Base-by-base conservation (phyloP, 140 eudicot genomes). In the Senecio squalidus region DNA sequence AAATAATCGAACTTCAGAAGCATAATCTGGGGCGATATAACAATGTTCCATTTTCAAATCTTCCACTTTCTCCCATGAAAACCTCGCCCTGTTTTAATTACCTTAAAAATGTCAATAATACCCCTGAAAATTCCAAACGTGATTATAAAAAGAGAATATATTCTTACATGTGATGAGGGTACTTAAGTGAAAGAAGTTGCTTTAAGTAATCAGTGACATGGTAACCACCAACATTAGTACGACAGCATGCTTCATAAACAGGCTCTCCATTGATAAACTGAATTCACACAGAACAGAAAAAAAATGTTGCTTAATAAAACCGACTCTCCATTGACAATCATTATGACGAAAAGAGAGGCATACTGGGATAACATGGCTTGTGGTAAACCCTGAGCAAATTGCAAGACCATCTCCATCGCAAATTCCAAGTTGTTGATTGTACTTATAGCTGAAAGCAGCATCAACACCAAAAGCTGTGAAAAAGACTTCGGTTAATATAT, bases 21-120 rank as follows among this genome's bases (percentile, higher is more conserved):
- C 86, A 69, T 92, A 92, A 77, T 87, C 96, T 18, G 53, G 71
- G 9, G 98, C 81, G 63, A 92, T 79, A 66, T 92, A 92, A 74
- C 96, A 92, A 62, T 92, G 89, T 60, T 92, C 98, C 98, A 87
- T 92, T 79, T 92, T 92, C 73, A 92, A 67, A 70, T 87, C 98
- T 74, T 92, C 98, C 31, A 87, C 93, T 66, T 87, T 92, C 81
- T 92, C 98, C 98, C 98, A 92, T 29, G 96, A 81, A 73, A 92
- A 87, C 78, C 79, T 82, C 55, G 85, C 38, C 72, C 98, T 92
- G 68, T 43, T 69, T 68, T 6, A 2, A 20, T 21, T 22, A 47
- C 10, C 9, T 14, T 14, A 9, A 70, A 55, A 46, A 54, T 55
- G 65, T 40, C 52, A 28, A 43, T 14, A 3, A 16, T 49, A 29